Conservation (phyloP, 306 rosid species). For the Leucaena leucocephala region DNA sequence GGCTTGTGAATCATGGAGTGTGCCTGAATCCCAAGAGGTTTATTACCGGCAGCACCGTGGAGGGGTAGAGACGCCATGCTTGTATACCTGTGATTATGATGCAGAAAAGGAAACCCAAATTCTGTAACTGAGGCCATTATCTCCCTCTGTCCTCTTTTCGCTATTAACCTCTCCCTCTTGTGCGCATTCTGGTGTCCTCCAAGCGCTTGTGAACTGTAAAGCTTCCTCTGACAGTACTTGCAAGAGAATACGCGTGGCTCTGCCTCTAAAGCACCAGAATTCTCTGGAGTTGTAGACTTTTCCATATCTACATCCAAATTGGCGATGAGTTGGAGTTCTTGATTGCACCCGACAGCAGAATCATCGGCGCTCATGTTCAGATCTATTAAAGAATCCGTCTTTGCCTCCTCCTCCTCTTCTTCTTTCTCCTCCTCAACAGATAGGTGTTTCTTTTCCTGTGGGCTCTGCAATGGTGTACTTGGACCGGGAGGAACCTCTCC, state of each 20-base stretch:
- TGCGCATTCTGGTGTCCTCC: conserved; percentile 99
- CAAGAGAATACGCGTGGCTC: conserved; percentile 79
- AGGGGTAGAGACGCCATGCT: conserved; percentile 74
- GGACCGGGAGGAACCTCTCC: conserved; percentile 57
- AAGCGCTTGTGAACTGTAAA: conserved; percentile 89
- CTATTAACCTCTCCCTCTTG: conserved; percentile 80
- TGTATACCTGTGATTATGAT: conserved; percentile 34
- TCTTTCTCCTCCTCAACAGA: conserved; percentile 43
- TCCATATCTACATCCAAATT: conserved; percentile 48
- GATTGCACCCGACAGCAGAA: not conserved
- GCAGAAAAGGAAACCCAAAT: conserved; percentile 57
- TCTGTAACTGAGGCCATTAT: conserved; percentile 52
- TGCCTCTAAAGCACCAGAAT: conserved; percentile 27
- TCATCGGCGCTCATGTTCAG: conserved; percentile 37
- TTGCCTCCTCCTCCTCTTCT: conserved; percentile 44
- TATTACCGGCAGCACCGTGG: conserved; percentile 47
- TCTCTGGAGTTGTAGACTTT: conserved; percentile 30
- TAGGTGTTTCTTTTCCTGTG: conserved; percentile 44
- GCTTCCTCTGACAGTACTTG: conserved; percentile 86
- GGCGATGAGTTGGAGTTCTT: conserved; percentile 61
- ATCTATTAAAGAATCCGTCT: conserved; percentile 45
- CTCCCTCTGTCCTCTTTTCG: conserved; percentile 72
- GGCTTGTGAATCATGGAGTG: conserved; percentile 71
- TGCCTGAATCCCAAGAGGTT: conserved; percentile 64
- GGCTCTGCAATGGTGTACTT: conserved; percentile 56